Base-by-base conservation (phyloP, 164 flowering plant species). In the Sextonia rubra region DNA sequence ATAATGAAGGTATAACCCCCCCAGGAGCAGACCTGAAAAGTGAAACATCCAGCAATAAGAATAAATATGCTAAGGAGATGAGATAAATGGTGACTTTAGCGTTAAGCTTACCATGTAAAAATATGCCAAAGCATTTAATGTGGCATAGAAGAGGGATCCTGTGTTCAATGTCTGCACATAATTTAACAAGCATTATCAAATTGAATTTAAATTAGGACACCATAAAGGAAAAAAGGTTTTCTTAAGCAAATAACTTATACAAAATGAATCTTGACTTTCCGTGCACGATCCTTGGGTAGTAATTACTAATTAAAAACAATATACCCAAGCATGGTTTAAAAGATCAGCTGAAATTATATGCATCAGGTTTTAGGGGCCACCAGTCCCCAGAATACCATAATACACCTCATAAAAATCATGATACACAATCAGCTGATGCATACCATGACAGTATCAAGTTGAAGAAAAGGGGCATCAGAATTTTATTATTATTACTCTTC, bases 1-100 rank as follows among this genome's bases (percentile, higher is more conserved):
- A 96, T 93, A 69, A 96, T 93, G 73, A 96, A 96, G 68, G 99
- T 96, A 81, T 96, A 96, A n/a, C 99, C 99, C 83, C 99, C 99
- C 99, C 99, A 96, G 47, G 99, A 96, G 85, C 99, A 93, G 74
- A 96, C 99, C 98, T 96, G 82, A 69, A 81, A 66, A 60, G 73
- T 3, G 44, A 71, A 77, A 71, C 12, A 67, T 44, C 18, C 29
- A 25, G 47, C 44, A 72, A 22, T 11, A 64, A 20, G 15, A 0
- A 64, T 58, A 25, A 72, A 62, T 26, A 29, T 23, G 48, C 26
- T 23, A 11, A 11, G 20, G 8, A 47, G 32, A 14, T 24, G 48
- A 77, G 23, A 56, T 70, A 1, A 71, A 25, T 66, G n/a, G 26
- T n/a, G 70, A 69, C 37, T 29, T n/a, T 22, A 78, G 24, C 2